phyloP scores from a whole-genome alignment of 495 filamentous ascomycete genomes.

The Recurvomyces mirabilis region DNA sequence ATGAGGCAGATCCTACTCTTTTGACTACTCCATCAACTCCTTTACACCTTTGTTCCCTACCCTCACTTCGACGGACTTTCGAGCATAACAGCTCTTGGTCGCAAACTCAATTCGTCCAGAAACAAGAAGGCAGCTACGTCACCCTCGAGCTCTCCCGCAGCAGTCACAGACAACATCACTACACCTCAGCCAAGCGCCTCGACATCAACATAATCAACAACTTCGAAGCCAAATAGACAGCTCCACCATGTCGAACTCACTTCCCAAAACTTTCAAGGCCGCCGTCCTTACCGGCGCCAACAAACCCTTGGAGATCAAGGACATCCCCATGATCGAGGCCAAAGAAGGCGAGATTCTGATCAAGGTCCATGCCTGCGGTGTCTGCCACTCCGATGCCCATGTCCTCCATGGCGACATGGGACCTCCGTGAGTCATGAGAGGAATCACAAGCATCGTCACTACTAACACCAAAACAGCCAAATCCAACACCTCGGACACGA shows the following conservation, averaged over 20 bases:
- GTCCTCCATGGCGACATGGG: slow-evolving; percentile 27
- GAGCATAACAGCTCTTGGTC: too few species aligned
- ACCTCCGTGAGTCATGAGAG: slow-evolving; percentile 16
- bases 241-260: neutral
- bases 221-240: too few species aligned
- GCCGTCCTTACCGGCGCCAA: slow-evolving; percentile 28
- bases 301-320: slow-evolving; percentile 27
- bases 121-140: too few species aligned
- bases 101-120: too few species aligned
- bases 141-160: too few species aligned
- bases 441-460: neutral
- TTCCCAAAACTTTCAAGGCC: slow-evolving; percentile 33
- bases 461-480: slow-evolving; percentile 10
- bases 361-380: slow-evolving; percentile 33
- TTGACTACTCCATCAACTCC: too few species aligned
- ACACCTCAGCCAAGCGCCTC: too few species aligned
- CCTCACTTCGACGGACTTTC: too few species aligned
- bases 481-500: slow-evolving; percentile 29
- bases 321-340: slow-evolving; percentile 27
- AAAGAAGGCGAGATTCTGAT: slow-evolving; percentile 31
- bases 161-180: too few species aligned
- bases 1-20: too few species aligned
- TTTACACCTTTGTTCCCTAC: too few species aligned
- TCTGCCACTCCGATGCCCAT: slow-evolving; percentile 31
- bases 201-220: too few species aligned